phyloP scores from a whole-genome alignment of 2,329 filamentous ascomycete species.

The Microdochium trichocladiopsis region DNA sequence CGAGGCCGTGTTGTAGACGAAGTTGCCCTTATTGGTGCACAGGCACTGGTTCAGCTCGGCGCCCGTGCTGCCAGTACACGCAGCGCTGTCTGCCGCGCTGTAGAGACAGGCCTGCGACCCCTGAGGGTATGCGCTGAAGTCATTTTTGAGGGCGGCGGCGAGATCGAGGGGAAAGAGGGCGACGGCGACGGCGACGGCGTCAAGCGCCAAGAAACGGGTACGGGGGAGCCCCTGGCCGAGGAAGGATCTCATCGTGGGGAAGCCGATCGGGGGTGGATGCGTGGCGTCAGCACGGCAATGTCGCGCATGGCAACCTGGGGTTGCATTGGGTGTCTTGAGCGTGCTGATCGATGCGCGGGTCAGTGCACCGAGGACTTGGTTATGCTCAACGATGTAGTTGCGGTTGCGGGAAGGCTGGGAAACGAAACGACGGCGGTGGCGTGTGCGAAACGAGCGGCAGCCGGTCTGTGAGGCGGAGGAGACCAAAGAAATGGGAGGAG shows the following conservation, averaged over 20 bases:
- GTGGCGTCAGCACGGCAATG: background rate
- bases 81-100: slow-evolving; percentile 26
- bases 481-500: too few relatives aligned
- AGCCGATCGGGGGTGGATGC: background rate
- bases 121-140: slow-evolving; percentile 36
- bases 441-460: too few relatives aligned
- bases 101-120: slow-evolving; percentile 35
- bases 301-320: background rate
- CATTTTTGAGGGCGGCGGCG: slow-evolving; percentile 21
- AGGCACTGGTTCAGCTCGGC: slow-evolving; percentile 39
- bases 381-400: too few relatives aligned
- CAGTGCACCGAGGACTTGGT: too few relatives aligned
- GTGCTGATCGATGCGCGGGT: too few relatives aligned
- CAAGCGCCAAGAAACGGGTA: background rate
- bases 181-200: slow-evolving; percentile 7
- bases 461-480: too few relatives aligned
- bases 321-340: too few relatives aligned
- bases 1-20: slow-evolving; percentile 36
- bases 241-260: background rate
- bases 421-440: too few relatives aligned
- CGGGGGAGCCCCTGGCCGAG: background rate
- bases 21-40: slow-evolving; percentile 40
- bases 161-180: slow-evolving; percentile 19
- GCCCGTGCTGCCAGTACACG: slow-evolving; percentile 32
- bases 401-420: too few relatives aligned